Conservation (phyloP, 169 alveolate species). For the Plasmodium reichenowi region DNA sequence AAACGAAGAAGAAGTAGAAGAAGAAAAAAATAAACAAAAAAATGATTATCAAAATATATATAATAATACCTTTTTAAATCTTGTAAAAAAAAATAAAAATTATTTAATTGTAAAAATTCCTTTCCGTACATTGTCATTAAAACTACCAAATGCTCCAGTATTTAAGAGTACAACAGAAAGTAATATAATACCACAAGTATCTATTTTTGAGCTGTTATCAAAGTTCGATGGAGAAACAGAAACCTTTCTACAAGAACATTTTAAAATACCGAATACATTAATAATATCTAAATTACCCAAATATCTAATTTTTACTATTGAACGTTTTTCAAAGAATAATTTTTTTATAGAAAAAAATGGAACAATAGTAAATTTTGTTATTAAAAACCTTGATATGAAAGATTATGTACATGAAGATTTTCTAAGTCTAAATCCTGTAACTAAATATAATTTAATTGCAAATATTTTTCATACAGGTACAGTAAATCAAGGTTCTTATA, state of each 20-base stretch:
- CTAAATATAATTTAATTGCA: slow-evolving; percentile 94
- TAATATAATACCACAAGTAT: slow-evolving; percentile 93
- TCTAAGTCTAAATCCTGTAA: slow-evolving; percentile 82
- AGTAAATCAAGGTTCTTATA: slow-evolving; percentile 94
- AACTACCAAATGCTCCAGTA: slow-evolving; percentile 93
- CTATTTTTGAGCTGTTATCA: slow-evolving; percentile 92
- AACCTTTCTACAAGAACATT: slow-evolving; percentile 81
- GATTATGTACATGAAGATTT: slow-evolving; percentile 89
- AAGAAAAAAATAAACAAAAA: slow-evolving; percentile 75
- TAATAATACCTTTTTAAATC: no score
- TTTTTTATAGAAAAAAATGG: slow-evolving; percentile 98
- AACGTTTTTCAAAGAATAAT: slow-evolving; percentile 95
- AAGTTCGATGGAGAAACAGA: slow-evolving; percentile 96
- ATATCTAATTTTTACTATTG: slow-evolving; percentile 93
- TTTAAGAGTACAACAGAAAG: slow-evolving; percentile 94
- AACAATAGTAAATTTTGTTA: slow-evolving; percentile 98
- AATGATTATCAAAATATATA: no score
- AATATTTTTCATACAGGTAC: slow-evolving; percentile 97
- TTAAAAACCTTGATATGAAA: slow-evolving; percentile 92
- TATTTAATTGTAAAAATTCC: slow-evolving; percentile 52
- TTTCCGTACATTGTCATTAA: slow-evolving; percentile 82
- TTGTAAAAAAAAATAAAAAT: background rate
- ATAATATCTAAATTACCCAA: slow-evolving; percentile 89
- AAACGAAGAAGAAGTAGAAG: background rate
- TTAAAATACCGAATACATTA: slow-evolving; percentile 73